A percentile compares a stretch with the other conserved stretches of the same genome.
Conservation (phyloP, 352 stramenopile genomes). For the Phytophthora ramorum region DNA sequence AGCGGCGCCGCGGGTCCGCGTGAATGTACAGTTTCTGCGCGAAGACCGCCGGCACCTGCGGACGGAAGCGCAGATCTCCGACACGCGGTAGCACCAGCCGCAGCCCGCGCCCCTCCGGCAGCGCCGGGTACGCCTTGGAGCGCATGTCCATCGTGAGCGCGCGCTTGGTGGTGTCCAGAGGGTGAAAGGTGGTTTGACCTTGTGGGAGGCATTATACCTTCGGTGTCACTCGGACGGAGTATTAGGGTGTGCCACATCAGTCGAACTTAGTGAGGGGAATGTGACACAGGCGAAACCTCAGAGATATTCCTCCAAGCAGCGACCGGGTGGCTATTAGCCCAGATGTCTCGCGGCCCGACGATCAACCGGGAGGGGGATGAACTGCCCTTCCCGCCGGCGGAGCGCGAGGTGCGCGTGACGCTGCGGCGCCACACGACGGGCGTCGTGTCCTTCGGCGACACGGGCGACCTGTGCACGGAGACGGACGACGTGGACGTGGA, state of each 20-base stretch:
- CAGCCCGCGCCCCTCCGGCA: conserved; percentile 47
- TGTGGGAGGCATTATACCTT: conserved; percentile 10
- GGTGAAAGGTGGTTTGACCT: background rate
- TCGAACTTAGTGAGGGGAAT: background rate
- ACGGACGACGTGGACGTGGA: conserved; percentile 83
- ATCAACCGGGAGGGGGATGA: conserved; percentile 30
- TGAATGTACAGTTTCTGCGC: conserved; percentile 62
- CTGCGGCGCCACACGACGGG: conserved; percentile 83
- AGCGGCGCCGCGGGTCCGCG: conserved; percentile 43
- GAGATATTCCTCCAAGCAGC: conserved; percentile 14
- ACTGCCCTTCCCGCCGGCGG: conserved; percentile 22
- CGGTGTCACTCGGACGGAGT: conserved; percentile 4
- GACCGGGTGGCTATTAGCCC: background rate
- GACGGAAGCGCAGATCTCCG: conserved; percentile 64
- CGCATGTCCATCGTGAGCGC: conserved; percentile 54
- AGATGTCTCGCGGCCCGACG: conserved; percentile 36
- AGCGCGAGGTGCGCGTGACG: conserved; percentile 49
- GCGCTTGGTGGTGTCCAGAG: conserved; percentile 3
- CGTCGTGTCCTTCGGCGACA: conserved; percentile 83
- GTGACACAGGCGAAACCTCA: conserved; percentile 11
- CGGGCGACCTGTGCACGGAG: conserved; percentile 77
- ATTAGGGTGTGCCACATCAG: conserved; percentile 15
- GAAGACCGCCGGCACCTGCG: conserved; percentile 56
- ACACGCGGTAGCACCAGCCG: conserved; percentile 60
- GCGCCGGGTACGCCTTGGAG: conserved; percentile 65